Evolutionary conservation across 2,329 filamentous ascomycete genomes (phyloP).

Genomic region (Aspergillus piperis): DNA sequence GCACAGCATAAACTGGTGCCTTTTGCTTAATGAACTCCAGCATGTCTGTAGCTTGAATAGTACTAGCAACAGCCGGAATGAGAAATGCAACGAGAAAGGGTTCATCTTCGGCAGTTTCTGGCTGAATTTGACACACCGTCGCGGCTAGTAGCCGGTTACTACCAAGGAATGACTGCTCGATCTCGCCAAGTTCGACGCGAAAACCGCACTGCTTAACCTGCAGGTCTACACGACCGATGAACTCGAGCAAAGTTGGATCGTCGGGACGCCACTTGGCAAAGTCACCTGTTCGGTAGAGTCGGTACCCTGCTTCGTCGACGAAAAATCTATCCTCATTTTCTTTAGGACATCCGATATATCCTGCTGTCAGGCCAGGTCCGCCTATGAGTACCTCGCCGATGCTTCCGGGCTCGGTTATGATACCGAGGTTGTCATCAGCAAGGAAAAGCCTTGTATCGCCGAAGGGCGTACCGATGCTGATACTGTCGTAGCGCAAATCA

Average conservation of each 20-base stretch:
- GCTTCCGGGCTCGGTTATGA: constrained; percentile 53
- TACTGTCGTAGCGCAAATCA: constrained; percentile 8
- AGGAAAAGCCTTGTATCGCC: constrained; percentile 13
- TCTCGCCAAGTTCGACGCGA: constrained; percentile 83
- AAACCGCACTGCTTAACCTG: constrained; percentile 91
- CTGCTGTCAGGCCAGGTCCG: constrained; percentile 73
- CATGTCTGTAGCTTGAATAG: constrained; percentile 50
- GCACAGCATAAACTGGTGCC: constrained; percentile 69
- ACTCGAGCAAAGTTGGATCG: constrained; percentile 64
- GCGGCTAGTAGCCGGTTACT: not conserved
- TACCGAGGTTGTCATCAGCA: constrained; percentile 3
- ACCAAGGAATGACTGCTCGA: constrained; percentile 67
- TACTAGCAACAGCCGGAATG: constrained; percentile 4
- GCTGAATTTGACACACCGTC: not conserved
- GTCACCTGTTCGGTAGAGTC: constrained; percentile 79
- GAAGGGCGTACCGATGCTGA: constrained; percentile 14
- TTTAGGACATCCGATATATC: constrained; percentile 61
- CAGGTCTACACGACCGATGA: constrained; percentile 71
- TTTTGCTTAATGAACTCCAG: constrained; percentile 66
- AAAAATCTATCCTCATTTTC: constrained; percentile 71
- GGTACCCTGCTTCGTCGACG: constrained; percentile 53
- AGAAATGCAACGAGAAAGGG: constrained; percentile 13
- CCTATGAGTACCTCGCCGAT: constrained; percentile 77
- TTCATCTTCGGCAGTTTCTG: not conserved
- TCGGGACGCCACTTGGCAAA: constrained; percentile 65